phyloP scores from a whole-genome alignment of 2,329 filamentous ascomycete genomes.

The Knufia fluminis region DNA sequence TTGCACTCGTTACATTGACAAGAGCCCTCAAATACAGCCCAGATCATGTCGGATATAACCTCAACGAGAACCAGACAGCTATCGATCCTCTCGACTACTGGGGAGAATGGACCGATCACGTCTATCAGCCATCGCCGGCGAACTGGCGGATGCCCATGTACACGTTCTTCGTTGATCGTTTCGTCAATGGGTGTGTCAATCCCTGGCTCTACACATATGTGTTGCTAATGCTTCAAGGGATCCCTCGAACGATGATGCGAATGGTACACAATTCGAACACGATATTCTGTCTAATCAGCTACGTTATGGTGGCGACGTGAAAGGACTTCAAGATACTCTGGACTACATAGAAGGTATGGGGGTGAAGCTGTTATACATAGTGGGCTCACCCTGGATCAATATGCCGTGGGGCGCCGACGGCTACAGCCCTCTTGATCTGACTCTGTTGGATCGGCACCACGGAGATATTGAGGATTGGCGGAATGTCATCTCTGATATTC shows the following conservation, averaged over 20 bases:
- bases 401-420: constrained; percentile 45
- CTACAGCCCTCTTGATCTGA: constrained; percentile 43
- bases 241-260: constrained; percentile 44
- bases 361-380: constrained; percentile 43
- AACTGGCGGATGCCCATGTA: constrained; percentile 50
- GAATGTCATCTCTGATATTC: constrained; percentile 40
- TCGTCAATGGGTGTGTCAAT: constrained; percentile 34
- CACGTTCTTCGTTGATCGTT: constrained; percentile 45
- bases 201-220: neutral
- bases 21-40: neutral
- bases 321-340: constrained; percentile 40
- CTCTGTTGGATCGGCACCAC: constrained; percentile 45
- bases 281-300: constrained; percentile 44
- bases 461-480: constrained; percentile 44
- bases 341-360: constrained; percentile 48
- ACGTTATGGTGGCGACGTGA: constrained; percentile 43
- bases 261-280: constrained; percentile 43
- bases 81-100: constrained; percentile 40
- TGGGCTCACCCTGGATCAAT: constrained; percentile 46
- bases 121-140: constrained; percentile 36
- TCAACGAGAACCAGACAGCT: constrained; percentile 43
- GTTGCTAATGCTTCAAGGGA: constrained; percentile 26
- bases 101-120: constrained; percentile 36
- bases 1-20: neutral
- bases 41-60: constrained; percentile 36